A percentile compares a stretch with the other conserved stretches of the same genome.
Conservation (phyloP, 1,284 basidiomycete genomes). For the Microbotryum lychnidis-dioicae region DNA sequence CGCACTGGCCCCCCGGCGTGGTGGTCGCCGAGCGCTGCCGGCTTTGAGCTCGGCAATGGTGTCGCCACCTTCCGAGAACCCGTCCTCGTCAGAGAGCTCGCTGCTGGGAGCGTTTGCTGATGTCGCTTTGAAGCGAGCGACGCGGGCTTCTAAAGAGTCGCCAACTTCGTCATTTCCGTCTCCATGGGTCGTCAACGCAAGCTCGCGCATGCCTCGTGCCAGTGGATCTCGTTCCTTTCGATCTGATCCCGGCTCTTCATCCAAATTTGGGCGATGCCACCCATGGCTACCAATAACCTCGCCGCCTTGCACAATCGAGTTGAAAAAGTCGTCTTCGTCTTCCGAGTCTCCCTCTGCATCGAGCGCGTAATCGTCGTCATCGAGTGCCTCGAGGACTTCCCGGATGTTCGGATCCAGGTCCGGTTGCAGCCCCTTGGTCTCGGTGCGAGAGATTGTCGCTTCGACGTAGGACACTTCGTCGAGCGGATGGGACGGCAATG, state of each 20-base stretch:
- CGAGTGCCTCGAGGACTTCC: conserved; percentile 86
- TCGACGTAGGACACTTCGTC: conserved; percentile 29
- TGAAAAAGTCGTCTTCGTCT: conserved; percentile 46
- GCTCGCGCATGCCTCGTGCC: too few relatives aligned
- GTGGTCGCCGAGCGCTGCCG: conserved; percentile 68
- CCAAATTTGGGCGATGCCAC: conserved; percentile 15
- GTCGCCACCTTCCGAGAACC: conserved; percentile 59
- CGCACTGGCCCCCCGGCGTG: conserved; percentile 51
- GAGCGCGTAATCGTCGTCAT: conserved; percentile 83
- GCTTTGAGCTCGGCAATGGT: conserved; percentile 51
- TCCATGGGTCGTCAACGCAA: conserved; percentile 43
- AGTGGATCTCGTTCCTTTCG: conserved; percentile 38
- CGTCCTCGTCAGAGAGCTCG: conserved; percentile 35
- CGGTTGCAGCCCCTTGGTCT: conserved; percentile 77
- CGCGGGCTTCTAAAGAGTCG: conserved; percentile 13
- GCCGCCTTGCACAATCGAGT: conserved; percentile 39
- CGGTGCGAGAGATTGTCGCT: conserved; percentile 15
- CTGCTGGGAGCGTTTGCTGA: too few relatives aligned
- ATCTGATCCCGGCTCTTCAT: not conserved
- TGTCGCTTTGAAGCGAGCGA: not conserved
- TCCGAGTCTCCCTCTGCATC: conserved; percentile 30
- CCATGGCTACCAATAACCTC: conserved; percentile 31
- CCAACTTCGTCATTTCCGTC: conserved; percentile 51
- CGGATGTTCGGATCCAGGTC: conserved; percentile 95
- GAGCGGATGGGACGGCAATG: conserved; percentile 27